A percentile compares a stretch with the other conserved stretches of the same genome.
phyloP scores from a whole-genome alignment of 176 grass and related monocot genomes.

The Aegilops sharonensis region DNA sequence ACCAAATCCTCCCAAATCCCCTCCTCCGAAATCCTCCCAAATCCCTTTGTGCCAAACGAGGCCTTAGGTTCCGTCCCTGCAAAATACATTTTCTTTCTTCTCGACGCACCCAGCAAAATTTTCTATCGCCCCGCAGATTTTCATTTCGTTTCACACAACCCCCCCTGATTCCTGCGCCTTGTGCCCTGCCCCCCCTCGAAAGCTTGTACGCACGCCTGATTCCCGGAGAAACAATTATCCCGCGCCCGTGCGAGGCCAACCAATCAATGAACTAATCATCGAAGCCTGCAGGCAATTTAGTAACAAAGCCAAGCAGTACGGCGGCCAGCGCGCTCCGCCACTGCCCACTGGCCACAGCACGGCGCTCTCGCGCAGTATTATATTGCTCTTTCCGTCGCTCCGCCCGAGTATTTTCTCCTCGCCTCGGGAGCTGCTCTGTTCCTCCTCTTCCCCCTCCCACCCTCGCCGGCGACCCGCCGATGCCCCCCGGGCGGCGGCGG shows the following conservation, averaged over 20 bases:
- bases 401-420: conserved; percentile 26
- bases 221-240: conserved; percentile 1
- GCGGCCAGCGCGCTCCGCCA: conserved; percentile 14
- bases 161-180: too few relatives aligned
- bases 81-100: too few relatives aligned
- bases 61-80: too few relatives aligned
- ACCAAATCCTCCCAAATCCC: too few relatives aligned
- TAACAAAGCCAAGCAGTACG: conserved; percentile 18
- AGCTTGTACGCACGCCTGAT: not conserved
- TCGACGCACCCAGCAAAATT: too few relatives aligned
- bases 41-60: too few relatives aligned
- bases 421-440: conserved; percentile 26
- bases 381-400: conserved; percentile 23
- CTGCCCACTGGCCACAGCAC: conserved; percentile 5
- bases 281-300: not conserved
- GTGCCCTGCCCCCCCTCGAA: not conserved
- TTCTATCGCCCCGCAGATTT: not conserved
- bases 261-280: conserved; percentile 29
- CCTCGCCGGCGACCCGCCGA: conserved; percentile 36
- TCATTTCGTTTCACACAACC: too few relatives aligned
- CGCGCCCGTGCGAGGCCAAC: not conserved
- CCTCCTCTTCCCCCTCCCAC: conserved; percentile 2
- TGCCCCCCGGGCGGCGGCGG: conserved; percentile 16
- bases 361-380: conserved; percentile 13
- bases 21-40: too few relatives aligned